A percentile compares a stretch with the other conserved stretches of the same genome.
phyloP scores from a whole-genome alignment of 2,329 filamentous ascomycete species.

The Amphichorda felina region DNA sequence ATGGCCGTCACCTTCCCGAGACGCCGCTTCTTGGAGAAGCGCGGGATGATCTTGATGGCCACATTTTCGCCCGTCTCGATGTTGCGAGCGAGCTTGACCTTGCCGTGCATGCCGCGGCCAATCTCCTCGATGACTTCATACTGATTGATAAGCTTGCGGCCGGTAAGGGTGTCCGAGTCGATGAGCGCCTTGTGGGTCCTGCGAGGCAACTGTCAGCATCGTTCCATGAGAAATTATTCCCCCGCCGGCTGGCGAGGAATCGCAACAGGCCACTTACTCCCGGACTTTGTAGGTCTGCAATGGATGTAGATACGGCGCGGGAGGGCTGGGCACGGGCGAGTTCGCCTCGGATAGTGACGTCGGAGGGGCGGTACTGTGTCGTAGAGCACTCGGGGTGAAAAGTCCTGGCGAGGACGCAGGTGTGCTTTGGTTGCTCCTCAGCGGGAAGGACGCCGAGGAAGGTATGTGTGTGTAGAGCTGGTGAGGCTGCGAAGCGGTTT shows the following conservation, averaged over 20 bases:
- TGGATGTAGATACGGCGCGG: constrained; percentile 56
- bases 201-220: constrained; percentile 2
- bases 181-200: constrained; percentile 86
- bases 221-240: too few relatives aligned
- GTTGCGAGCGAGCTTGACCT: constrained; percentile 89
- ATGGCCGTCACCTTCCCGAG: constrained; percentile 67
- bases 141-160: constrained; percentile 93
- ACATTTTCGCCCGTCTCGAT: constrained; percentile 66
- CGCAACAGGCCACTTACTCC: constrained; percentile 56
- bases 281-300: constrained; percentile 61
- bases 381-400: constrained; percentile 39
- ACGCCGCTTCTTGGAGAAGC: constrained; percentile 85
- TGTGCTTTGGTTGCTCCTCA: constrained; percentile 41
- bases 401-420: constrained; percentile 50
- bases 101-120: constrained; percentile 89
- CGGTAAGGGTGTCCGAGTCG: constrained; percentile 78
- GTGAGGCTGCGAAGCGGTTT: constrained; percentile 1
- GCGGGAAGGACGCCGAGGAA: constrained; percentile 24
- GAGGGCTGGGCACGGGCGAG: constrained; percentile 33
- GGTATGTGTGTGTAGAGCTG: constrained; percentile 10
- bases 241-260: too few relatives aligned
- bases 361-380: constrained; percentile 24
- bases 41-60: constrained; percentile 96
- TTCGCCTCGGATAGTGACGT: constrained; percentile 40
- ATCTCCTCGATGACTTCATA: constrained; percentile 97